Percentiles rank a stretch among this genome's conserved stretches.
Evolutionary conservation across 2,329 filamentous ascomycete genomes (phyloP).

Genomic region (Dryadomyces quercivorus): DNA sequence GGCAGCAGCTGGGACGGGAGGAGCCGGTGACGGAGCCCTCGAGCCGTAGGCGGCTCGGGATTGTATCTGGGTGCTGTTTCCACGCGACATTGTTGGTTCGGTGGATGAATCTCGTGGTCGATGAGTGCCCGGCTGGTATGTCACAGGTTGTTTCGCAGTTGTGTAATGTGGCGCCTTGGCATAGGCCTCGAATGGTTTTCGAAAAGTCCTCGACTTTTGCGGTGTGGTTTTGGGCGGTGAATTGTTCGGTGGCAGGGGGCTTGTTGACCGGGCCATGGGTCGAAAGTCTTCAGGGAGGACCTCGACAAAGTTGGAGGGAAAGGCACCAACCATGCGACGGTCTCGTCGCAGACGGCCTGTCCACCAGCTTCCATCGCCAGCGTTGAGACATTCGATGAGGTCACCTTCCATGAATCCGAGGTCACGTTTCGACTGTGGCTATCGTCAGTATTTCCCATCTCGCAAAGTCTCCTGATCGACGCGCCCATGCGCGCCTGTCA

Average conservation of each 20-base stretch:
- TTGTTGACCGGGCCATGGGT: constrained; percentile 52
- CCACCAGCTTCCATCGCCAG: constrained; percentile 97
- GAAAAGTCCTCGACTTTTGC: constrained; percentile 50
- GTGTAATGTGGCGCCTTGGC: constrained; percentile 55
- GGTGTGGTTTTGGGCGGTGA: constrained; percentile 41
- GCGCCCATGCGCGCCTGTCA: too few species aligned
- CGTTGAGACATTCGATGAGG: constrained; percentile 94
- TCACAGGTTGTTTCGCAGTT: constrained; percentile 47
- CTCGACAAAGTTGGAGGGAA: constrained; percentile 95
- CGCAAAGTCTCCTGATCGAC: too few species aligned
- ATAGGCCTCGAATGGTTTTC: constrained; percentile 57
- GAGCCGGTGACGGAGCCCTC: constrained; percentile 17
- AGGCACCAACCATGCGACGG: constrained; percentile 79
- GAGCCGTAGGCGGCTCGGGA: constrained; percentile 10
- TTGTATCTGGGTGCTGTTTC: constrained; percentile 11
- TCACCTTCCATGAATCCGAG: constrained; percentile 96
- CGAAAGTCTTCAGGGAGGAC: constrained; percentile 76
- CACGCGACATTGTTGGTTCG: constrained; percentile 16
- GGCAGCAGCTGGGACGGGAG: constrained; percentile 2
- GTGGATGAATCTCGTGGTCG: constrained; percentile 28
- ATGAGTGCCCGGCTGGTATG: constrained; percentile 33
- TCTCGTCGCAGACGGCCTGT: constrained; percentile 85
- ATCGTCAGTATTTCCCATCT: neutral
- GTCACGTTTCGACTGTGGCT: constrained; percentile 71
- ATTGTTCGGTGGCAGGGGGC: constrained; percentile 44